A percentile compares a stretch with the other conserved stretches of the same genome.
Evolutionary conservation across 768 basidiomycete species (phyloP).

Genomic region (Agrocybe pediades): DNA sequence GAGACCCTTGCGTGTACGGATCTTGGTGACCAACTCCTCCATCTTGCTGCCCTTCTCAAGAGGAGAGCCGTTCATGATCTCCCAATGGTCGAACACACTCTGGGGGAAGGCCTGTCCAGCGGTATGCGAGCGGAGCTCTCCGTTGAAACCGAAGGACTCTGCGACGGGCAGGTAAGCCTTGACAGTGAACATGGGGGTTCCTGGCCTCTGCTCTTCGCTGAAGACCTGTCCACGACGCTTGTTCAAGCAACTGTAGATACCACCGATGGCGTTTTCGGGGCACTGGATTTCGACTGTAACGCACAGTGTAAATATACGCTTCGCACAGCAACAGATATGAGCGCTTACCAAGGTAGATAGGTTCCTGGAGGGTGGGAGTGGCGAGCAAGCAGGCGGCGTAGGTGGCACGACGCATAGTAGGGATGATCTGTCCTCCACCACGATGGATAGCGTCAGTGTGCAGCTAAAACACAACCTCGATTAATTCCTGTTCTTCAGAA

Average conservation of each 20-base stretch:
- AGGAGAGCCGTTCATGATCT: conserved; percentile 78
- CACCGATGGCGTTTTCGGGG: conserved; percentile 96
- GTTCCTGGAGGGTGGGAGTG: conserved; percentile 90
- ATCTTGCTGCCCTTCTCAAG: conserved; percentile 92
- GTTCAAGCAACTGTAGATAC: conserved; percentile 94
- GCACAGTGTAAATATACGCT: too few species aligned
- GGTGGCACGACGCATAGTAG: conserved; percentile 92
- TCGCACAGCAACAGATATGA: too few species aligned
- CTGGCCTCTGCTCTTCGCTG: conserved; percentile 93
- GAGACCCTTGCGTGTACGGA: conserved; percentile 94
- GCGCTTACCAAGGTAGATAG: conserved; percentile 83
- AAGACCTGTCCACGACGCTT: conserved; percentile 98
- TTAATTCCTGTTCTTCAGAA: not conserved
- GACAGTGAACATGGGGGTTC: conserved; percentile 99
- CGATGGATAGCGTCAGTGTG: conserved; percentile 99
- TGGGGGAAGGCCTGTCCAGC: conserved; percentile 99
- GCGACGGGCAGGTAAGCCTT: conserved; percentile 94
- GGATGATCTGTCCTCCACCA: conserved; percentile 98
- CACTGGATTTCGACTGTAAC: conserved; percentile 92
- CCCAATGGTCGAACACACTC: conserved; percentile 92
- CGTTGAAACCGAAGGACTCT: conserved; percentile 98
- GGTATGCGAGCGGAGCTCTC: conserved; percentile 89
- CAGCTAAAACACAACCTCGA: conserved; percentile 53
- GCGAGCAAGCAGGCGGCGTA: conserved; percentile 96
- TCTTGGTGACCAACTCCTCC: conserved; percentile 77